phyloP scores from a whole-genome alignment of 2,329 filamentous ascomycete genomes.

The Xylaria multiplex region DNA sequence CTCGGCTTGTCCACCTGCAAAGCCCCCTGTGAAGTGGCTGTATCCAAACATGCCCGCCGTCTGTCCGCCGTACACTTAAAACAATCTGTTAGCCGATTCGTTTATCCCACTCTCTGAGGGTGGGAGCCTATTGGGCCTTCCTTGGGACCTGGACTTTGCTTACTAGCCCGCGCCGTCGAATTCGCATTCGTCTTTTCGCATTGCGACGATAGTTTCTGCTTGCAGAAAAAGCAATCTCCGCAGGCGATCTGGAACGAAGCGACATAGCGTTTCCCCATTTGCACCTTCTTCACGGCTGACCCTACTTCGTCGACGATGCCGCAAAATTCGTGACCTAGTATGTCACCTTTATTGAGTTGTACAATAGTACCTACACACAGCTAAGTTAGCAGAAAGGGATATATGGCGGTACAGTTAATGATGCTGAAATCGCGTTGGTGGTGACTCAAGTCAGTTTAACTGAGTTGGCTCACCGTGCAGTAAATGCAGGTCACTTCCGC shows the following conservation, averaged over 20 bases:
- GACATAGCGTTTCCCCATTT: conserved; percentile 76
- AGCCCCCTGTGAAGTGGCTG: conserved; percentile 84
- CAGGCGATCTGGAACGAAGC: conserved; percentile 88
- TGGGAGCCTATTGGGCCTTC: too few species aligned
- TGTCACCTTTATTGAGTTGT: conserved; percentile 71
- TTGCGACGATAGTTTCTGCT: conserved; percentile 79
- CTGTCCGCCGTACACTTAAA: conserved; percentile 75
- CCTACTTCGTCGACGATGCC: conserved; percentile 67
- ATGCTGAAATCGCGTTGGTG: background rate
- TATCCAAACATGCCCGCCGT: conserved; percentile 81
- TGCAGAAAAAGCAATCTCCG: conserved; percentile 78
- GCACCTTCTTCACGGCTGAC: conserved; percentile 61
- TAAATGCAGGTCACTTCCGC: conserved; percentile 68
- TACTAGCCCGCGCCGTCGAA: conserved; percentile 69
- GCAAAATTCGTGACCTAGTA: conserved; percentile 72
- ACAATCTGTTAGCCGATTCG: conserved; percentile 4
- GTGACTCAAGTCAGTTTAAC: too few species aligned
- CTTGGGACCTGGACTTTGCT: background rate
- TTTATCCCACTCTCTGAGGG: background rate
- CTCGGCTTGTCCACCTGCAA: conserved; percentile 87
- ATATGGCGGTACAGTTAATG: background rate
- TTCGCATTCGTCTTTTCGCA: conserved; percentile 85
- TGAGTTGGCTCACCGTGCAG: conserved; percentile 56
- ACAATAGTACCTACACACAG: conserved; percentile 57
- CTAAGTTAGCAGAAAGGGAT: background rate